Percentiles rank a stretch among this genome's conserved stretches.
phyloP scores from a whole-genome alignment of 176 grass and related monocot genomes.

The Aegilops sharonensis region DNA sequence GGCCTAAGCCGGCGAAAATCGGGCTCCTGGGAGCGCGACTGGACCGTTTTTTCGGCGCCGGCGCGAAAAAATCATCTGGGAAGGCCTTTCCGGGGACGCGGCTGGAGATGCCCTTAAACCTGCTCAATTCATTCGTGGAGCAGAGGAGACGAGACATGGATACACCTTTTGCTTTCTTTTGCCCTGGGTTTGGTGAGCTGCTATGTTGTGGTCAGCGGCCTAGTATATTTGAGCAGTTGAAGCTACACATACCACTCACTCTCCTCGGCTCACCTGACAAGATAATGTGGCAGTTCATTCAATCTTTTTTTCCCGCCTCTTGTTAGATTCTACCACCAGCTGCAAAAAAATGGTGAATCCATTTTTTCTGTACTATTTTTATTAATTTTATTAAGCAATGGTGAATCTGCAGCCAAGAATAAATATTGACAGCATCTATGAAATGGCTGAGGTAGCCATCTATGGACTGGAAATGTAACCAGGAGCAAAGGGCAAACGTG shows the following conservation, averaged over 20 bases:
- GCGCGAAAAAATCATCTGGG: too few relatives aligned
- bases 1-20: too few relatives aligned
- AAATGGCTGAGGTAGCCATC: not conserved
- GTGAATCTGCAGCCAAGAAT: not conserved
- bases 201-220: constrained; percentile 4
- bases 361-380: not conserved
- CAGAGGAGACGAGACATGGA: constrained; percentile 10
- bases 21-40: too few relatives aligned
- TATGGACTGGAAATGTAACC: not conserved
- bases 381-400: not conserved
- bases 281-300: not conserved
- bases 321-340: not conserved
- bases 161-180: not conserved
- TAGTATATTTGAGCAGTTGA: constrained; percentile 41
- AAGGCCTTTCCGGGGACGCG: too few relatives aligned
- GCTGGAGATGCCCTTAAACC: not conserved
- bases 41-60: too few relatives aligned
- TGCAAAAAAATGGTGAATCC: not conserved
- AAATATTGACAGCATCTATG: not conserved
- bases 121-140: constrained; percentile 26
- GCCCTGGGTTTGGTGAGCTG: not conserved
- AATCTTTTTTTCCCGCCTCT: not conserved
- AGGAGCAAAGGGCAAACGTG: not conserved
- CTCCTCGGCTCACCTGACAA: not conserved
- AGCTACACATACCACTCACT: not conserved